Conservation (phyloP, 2,329 filamentous ascomycete species). For the Massarina eburnea region DNA sequence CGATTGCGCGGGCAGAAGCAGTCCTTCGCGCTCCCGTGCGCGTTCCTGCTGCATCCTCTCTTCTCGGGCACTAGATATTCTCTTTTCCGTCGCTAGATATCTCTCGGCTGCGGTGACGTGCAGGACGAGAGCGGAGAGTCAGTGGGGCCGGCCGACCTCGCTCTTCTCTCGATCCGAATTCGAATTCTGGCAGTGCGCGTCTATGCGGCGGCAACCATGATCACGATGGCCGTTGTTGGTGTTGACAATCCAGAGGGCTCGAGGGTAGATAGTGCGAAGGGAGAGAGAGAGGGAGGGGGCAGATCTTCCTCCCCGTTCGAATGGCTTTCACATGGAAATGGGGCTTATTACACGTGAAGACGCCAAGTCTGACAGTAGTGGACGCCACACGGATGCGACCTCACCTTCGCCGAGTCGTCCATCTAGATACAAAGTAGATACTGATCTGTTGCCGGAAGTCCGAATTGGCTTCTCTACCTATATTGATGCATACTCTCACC, state of each 20-base stretch:
- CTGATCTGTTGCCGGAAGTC: too few species aligned
- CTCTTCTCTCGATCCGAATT: too few species aligned
- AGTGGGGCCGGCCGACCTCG: neutral
- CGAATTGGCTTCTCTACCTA: too few species aligned
- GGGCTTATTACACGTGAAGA: neutral
- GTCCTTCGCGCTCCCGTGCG: conserved; percentile 33
- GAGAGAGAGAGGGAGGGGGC: neutral
- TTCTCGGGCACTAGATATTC: neutral
- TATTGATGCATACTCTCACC: too few species aligned
- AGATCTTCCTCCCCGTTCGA: too few species aligned
- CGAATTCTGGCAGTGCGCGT: neutral
- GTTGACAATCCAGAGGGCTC: neutral
- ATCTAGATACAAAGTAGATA: too few species aligned
- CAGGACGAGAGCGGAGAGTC: neutral
- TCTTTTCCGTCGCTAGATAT: too few species aligned
- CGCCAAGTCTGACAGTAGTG: neutral
- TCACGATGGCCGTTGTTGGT: neutral
- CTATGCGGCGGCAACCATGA: neutral
- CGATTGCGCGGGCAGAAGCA: conserved; percentile 39
- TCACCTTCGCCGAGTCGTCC: too few species aligned
- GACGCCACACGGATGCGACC: too few species aligned
- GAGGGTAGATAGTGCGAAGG: neutral
- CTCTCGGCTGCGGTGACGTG: neutral
- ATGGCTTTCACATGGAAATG: neutral
- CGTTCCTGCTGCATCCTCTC: conserved; percentile 33